Percentiles rank a stretch among this genome's conserved stretches.
These are phyloP conservation scores for Umbelopsis sp. DNA, from an alignment of 192 early-diverging fungal genomes.

Conservation along the genomic window DNA sequence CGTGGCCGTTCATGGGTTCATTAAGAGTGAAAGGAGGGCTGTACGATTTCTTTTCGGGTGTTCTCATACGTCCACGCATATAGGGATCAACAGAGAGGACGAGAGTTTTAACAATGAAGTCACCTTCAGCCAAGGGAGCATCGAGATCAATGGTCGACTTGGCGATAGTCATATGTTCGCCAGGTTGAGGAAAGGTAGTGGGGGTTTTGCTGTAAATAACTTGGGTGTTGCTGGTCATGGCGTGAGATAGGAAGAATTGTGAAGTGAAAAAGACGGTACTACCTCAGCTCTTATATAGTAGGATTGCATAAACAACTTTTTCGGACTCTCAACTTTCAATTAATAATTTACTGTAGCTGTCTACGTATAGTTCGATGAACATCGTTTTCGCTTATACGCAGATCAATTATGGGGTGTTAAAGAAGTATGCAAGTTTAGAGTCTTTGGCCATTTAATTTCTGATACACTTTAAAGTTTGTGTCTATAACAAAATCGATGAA, in stretches of 20 bases:
- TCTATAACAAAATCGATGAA: no score
- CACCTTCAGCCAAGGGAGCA: conserved; percentile 42
- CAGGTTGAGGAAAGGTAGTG: conserved; percentile 34
- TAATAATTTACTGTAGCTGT: background rate
- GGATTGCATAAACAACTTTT: background rate
- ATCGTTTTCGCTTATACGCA: no score
- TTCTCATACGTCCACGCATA: conserved; percentile 70
- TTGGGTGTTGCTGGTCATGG: conserved; percentile 47
- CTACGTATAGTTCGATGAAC: no score
- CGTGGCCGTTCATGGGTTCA: conserved; percentile 60
- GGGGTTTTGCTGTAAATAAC: conserved; percentile 42
- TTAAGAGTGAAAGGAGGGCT: conserved; percentile 55
- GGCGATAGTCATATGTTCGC: conserved; percentile 50
- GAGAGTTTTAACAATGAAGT: conserved; percentile 60
- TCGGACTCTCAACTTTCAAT: background rate
- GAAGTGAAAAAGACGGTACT: no score
- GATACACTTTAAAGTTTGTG: no score
- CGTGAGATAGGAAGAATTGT: background rate
- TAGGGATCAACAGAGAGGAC: conserved; percentile 79
- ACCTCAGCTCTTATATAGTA: background rate
- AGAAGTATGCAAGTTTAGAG: no score
- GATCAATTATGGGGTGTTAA: no score
- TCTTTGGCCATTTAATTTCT: no score
- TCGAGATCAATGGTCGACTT: conserved; percentile 48
- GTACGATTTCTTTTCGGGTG: conserved; percentile 41